Base-by-base conservation (phyloP, 768 basidiomycete species). In the Tulasnella sp. region DNA sequence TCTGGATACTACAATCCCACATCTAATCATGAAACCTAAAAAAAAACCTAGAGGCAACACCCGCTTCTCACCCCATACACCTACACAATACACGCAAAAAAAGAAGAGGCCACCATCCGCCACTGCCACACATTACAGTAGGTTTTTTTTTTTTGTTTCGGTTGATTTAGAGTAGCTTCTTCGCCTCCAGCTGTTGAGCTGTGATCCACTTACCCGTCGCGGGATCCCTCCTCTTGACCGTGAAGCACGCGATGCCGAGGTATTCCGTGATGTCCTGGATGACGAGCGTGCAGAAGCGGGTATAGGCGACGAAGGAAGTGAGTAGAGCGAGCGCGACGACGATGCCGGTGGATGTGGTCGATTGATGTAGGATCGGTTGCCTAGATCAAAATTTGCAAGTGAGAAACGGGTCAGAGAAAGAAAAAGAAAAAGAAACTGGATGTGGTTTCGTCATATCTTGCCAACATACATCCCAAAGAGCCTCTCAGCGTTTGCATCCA, bases 201-300 rank as follows among this genome's bases (percentile, higher is more conserved):
- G 50, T 51, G 41, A 46, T 25, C 60, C 60, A 61, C 25, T 54
- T 29, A 0, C 60, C 60, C 11, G 57, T 61, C 30, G 29, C 54
- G 0, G 46, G 46, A 49, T 91, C 89, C 77, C 82, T 87, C 74
- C 88, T 92, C 56, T 83, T 76, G 46, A 96, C 92, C 15, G 87
- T 91, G 67, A 96, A 92, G 73, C 92, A 97, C 1, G 91, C 94
- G 65, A 96, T 91, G 11, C 94, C 94, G 62, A 94, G 78, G 71
- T 85, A 85, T 61, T 92, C 80, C 59, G 91, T 94, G 71, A 97
- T 90, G 64, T 92, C 86, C 61, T 70, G 72, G 65, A 93, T 91
- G 57, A 93, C 90, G n/a, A 85, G 73, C 27, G 80, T 76, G 65
- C 84, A 86, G 70, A 93, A 93, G 45, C 85, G 78, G 24, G 76